These are phyloP conservation scores for Magnusiomyces paraingens DNA, from an alignment of 1,139 yeast genomes.

Conservation along the genomic window DNA sequence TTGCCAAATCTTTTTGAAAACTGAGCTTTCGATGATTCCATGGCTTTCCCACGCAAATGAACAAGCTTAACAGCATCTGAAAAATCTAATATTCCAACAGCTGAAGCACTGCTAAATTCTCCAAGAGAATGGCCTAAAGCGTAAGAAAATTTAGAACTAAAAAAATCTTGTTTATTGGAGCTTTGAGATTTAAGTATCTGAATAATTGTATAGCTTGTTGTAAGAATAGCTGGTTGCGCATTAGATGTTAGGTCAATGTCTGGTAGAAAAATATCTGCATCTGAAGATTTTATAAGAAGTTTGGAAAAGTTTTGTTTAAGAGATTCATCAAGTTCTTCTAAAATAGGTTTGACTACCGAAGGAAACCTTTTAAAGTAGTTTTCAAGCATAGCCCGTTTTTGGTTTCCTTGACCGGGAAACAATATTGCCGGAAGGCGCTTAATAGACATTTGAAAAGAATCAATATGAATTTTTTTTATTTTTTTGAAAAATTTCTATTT, in stretches of 20 bases:
- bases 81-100: conserved; percentile 41
- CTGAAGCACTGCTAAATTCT: conserved; percentile 49
- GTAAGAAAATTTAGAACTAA: conserved; percentile 24
- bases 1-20: conserved; percentile 29
- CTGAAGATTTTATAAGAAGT: conserved; percentile 23
- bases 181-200: conserved; percentile 30
- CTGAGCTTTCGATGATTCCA: conserved; percentile 36
- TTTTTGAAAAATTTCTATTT: background rate
- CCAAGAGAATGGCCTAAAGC: conserved; percentile 59
- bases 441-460: conserved; percentile 1
- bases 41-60: conserved; percentile 45
- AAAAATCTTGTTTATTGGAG: conserved; percentile 16
- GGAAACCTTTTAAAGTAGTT: conserved; percentile 24
- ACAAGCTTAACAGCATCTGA: conserved; percentile 45
- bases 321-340: conserved; percentile 31
- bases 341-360: conserved; percentile 23
- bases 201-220: conserved; percentile 40
- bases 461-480: background rate
- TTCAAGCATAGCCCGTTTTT: conserved; percentile 33
- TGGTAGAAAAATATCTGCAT: conserved; percentile 12
- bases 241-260: conserved; percentile 39
- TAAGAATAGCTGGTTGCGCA: conserved; percentile 58
- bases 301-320: conserved; percentile 27
- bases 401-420: conserved; percentile 39
- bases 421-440: conserved; percentile 17